phyloP scores from a whole-genome alignment of 1,139 yeast species.

The Zygotorulaspora mrakii region DNA sequence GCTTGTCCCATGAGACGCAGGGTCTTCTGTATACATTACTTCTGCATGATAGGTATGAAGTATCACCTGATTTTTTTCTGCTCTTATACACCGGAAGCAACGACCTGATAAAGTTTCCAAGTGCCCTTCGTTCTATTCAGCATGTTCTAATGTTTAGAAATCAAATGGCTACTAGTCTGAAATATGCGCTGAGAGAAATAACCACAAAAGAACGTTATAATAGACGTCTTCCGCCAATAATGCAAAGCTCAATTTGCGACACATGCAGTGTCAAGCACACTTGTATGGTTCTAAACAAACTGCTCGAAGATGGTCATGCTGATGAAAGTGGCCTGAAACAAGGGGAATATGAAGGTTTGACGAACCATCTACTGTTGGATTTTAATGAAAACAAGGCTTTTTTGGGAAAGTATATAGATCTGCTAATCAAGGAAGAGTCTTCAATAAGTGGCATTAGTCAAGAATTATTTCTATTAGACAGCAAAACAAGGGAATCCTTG shows the following conservation, averaged over 20 bases:
- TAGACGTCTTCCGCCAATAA: conserved; percentile 54
- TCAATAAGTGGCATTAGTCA: conserved; percentile 50
- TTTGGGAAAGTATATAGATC: conserved; percentile 66
- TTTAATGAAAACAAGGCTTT: conserved; percentile 41
- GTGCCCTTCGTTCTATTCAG: conserved; percentile 54
- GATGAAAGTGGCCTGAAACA: conserved; percentile 45
- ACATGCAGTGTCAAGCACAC: conserved; percentile 56
- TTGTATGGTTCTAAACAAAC: conserved; percentile 68
- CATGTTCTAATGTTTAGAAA: conserved; percentile 68
- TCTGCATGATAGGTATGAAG: conserved; percentile 72
- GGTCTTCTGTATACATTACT: conserved; percentile 79
- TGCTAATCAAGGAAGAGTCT: conserved; percentile 73
- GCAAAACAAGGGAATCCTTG: conserved; percentile 51
- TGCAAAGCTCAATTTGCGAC: conserved; percentile 58
- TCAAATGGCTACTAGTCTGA: conserved; percentile 56
- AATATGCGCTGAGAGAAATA: conserved; percentile 44
- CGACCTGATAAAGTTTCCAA: conserved; percentile 54
- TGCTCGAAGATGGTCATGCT: conserved; percentile 54
- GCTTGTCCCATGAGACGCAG: conserved; percentile 78
- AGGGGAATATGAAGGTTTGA: conserved; percentile 46
- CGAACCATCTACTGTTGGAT: conserved; percentile 47
- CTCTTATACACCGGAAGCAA: conserved; percentile 70
- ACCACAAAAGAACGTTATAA: conserved; percentile 7
- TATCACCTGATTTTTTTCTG: conserved; percentile 61
- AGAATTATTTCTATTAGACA: conserved; percentile 60